Conservation (phyloP, 2,329 filamentous ascomycete genomes). For the Claviceps citrina region DNA sequence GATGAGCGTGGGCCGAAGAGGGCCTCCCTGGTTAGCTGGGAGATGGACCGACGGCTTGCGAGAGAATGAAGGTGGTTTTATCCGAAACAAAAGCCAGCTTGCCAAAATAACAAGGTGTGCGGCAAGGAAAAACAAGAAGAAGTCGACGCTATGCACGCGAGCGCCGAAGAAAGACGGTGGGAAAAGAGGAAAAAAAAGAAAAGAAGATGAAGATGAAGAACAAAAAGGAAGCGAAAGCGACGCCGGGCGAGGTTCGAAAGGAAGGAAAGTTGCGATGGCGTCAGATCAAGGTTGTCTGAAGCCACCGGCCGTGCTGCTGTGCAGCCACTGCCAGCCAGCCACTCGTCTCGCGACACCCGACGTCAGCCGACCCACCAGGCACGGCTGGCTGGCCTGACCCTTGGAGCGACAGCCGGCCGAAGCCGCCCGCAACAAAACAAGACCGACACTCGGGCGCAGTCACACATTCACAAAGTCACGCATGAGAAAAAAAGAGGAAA, state of each 20-base stretch:
- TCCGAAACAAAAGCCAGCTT: background rate
- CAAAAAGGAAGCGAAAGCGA: background rate
- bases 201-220: background rate
- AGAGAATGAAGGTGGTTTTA: background rate
- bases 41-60: too few species aligned
- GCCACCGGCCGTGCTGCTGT: too few species aligned
- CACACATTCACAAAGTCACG: too few species aligned
- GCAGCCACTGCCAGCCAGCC: too few species aligned
- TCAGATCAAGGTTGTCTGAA: slow-evolving; percentile 6
- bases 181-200: background rate
- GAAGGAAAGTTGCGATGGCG: slow-evolving; percentile 7
- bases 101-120: background rate
- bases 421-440: too few species aligned
- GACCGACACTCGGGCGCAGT: too few species aligned
- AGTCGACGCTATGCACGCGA: background rate
- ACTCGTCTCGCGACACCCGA: too few species aligned
- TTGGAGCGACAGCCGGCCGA: too few species aligned
- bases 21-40: slow-evolving; percentile 3
- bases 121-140: background rate
- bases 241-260: background rate
- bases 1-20: background rate
- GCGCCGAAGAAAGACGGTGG: background rate
- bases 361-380: too few species aligned
- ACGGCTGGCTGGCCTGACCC: too few species aligned
- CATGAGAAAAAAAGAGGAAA: too few species aligned